Conservation (phyloP, 352 stramenopile species). For the Globisporangium spinosum region DNA sequence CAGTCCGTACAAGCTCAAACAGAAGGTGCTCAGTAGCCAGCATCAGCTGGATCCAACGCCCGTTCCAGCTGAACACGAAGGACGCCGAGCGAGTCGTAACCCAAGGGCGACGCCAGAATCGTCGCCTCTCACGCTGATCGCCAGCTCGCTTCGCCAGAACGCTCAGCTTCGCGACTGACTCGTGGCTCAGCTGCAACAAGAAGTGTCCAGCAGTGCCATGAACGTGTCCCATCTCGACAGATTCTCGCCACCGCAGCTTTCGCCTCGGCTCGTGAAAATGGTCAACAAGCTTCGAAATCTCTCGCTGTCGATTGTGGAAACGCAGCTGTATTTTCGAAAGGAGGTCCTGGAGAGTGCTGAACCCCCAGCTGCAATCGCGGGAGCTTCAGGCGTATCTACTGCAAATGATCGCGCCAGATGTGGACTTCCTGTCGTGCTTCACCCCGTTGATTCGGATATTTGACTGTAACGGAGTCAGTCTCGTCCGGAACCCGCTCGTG, state of each 20-base stretch:
- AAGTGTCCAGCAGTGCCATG: conserved; percentile 21
- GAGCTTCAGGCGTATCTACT: conserved; percentile 49
- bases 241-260: conserved; percentile 25
- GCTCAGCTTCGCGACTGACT: conserved; percentile 40
- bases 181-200: conserved; percentile 38
- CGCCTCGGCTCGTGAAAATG: conserved; percentile 36
- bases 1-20: conserved; percentile 65
- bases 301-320: conserved; percentile 61
- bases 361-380: conserved; percentile 14
- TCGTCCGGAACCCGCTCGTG: conserved; percentile 57
- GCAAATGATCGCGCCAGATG: conserved; percentile 43
- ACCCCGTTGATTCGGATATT: conserved; percentile 36
- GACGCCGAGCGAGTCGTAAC: background rate
- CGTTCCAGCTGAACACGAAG: background rate
- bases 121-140: conserved; percentile 32
- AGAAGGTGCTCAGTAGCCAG: conserved; percentile 48
- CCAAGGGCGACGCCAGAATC: background rate
- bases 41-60: background rate
- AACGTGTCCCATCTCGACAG: conserved; percentile 22
- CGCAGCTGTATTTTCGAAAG: conserved; percentile 49
- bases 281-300: conserved; percentile 59
- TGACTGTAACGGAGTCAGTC: conserved; percentile 38
- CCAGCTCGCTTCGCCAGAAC: conserved; percentile 49
- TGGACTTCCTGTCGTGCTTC: conserved; percentile 40
- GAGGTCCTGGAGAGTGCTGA: conserved; percentile 19